phyloP scores from a whole-genome alignment of 2,329 filamentous ascomycete species.

The Arachnomyces sp. region DNA sequence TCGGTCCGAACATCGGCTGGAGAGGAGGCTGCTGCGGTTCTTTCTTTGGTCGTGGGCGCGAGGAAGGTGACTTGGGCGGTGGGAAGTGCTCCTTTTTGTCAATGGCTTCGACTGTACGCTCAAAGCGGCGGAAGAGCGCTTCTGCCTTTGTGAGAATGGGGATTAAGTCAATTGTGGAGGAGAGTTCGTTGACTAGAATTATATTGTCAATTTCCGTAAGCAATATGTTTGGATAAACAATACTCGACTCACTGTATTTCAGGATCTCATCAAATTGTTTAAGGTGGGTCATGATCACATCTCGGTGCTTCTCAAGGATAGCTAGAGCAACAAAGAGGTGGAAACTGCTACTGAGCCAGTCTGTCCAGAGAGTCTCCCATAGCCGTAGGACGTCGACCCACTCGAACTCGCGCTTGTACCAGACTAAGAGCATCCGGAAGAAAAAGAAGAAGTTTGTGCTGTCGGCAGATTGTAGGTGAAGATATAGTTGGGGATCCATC shows the following conservation, averaged over 20 bases:
- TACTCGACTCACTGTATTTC: slow-evolving; percentile 70
- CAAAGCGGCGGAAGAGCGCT: slow-evolving; percentile 77
- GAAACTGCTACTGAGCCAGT: slow-evolving; percentile 80
- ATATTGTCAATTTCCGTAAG: background rate
- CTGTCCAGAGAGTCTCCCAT: slow-evolving; percentile 94
- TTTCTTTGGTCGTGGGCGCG: slow-evolving; percentile 1
- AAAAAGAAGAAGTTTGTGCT: slow-evolving; percentile 99
- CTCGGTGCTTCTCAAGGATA: slow-evolving; percentile 90
- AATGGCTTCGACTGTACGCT: slow-evolving; percentile 79
- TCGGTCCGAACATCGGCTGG: background rate
- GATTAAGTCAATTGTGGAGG: slow-evolving; percentile 82
- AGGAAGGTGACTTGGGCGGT: slow-evolving; percentile 35
- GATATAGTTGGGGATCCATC: slow-evolving; percentile 90
- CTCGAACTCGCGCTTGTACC: slow-evolving; percentile 96
- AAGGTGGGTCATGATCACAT: slow-evolving; percentile 91
- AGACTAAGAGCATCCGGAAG: slow-evolving; percentile 96
- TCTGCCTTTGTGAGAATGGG: slow-evolving; percentile 83
- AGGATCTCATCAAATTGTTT: slow-evolving; percentile 94
- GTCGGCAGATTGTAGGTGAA: slow-evolving; percentile 81
- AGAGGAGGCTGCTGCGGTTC: background rate
- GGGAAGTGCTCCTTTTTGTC: slow-evolving; percentile 90
- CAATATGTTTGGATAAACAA: slow-evolving; percentile 1
- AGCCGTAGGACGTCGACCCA: slow-evolving; percentile 80
- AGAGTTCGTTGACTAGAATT: slow-evolving; percentile 81
- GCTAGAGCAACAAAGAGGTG: slow-evolving; percentile 91